Evolutionary conservation across 257 asterid species (phyloP).

Genomic region (Scutellaria barbata): DNA sequence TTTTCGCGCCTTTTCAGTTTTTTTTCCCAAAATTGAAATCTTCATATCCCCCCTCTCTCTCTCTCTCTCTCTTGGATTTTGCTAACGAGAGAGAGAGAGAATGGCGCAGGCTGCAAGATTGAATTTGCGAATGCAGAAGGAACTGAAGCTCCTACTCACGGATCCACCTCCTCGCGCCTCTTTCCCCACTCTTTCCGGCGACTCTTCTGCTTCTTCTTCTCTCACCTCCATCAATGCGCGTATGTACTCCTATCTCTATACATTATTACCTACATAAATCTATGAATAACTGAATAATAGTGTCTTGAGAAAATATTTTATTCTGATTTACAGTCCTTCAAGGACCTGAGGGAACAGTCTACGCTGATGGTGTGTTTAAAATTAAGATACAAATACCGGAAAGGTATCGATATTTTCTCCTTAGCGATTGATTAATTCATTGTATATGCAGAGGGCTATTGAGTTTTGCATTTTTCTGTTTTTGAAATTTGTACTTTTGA

Average conservation of each 20-base stretch:
- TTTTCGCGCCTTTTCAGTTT: no score
- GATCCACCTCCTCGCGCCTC: slow-evolving; percentile 85
- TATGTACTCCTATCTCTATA: slow-evolving; percentile 28
- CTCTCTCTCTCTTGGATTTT: no score
- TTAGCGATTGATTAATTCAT: background rate
- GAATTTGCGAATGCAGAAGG: slow-evolving; percentile 83
- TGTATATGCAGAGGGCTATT: background rate
- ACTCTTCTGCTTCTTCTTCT: slow-evolving; percentile 41
- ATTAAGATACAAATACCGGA: slow-evolving; percentile 78
- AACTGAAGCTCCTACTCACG: slow-evolving; percentile 72
- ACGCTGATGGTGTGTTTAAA: slow-evolving; percentile 66
- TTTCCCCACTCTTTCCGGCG: slow-evolving; percentile 67
- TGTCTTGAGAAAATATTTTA: background rate
- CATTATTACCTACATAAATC: background rate
- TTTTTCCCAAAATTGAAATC: background rate
- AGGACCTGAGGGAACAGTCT: slow-evolving; percentile 83
- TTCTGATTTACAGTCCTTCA: slow-evolving; percentile 51
- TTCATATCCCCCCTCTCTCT: background rate
- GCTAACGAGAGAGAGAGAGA: background rate
- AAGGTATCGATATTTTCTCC: slow-evolving; percentile 42
- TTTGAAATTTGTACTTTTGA: background rate
- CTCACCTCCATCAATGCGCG: slow-evolving; percentile 75
- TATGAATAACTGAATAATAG: background rate
- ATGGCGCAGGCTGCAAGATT: slow-evolving; percentile 87
- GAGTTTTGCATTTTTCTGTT: background rate